Base-by-base conservation (phyloP, 2,329 filamentous ascomycete genomes). In the Verticillium zaregamsianum region DNA sequence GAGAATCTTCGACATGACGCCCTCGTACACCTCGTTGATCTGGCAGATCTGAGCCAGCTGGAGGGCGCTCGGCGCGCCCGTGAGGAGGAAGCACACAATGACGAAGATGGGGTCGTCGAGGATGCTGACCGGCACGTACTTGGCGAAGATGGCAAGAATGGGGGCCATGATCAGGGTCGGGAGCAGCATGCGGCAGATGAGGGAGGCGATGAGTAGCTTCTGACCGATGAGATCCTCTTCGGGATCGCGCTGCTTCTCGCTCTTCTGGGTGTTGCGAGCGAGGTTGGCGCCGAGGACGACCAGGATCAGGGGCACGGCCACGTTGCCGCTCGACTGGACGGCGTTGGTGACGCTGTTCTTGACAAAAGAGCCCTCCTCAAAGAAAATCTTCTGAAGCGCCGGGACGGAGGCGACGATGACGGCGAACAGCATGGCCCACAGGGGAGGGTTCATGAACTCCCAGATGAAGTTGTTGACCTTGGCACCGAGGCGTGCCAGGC, bases 11-110 rank as follows among this genome's bases (percentile, higher is more conserved):
- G 91, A 91, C 93, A 99, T 98, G 57, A 95, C 92, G 20, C 90
- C 87, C 81, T 98, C 94, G 75, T 92, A 99, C 11, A 99, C 95
- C 65, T 90, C 90, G 76, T 99, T 99, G 78, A 98, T 91, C 82
- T 98, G 95, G 78, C 95, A 99, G 64, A 99, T 99, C 78, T 99
- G 95, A 7, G 95, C 94, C 71, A 99, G 80, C 77, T 99, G 95
- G 66, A 99, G 82, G 31, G 95, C 95, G 65, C 90, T 96, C 6
- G 95, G 95, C 3, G 95, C 95, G 39, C 95, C 95, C 0, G 92
- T 94, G 67, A 99, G 90, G 66, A 99, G 82, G 83, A 98, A 99
- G 78, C 93, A 97, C 39, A 99, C 95, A 68, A 99, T 92, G 68
- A 99, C 89, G 75, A 99, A 99, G 70, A 99, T 99, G 11, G 95